phyloP scores from a whole-genome alignment of 345 rosid species.

The Nasturtium officinale region DNA sequence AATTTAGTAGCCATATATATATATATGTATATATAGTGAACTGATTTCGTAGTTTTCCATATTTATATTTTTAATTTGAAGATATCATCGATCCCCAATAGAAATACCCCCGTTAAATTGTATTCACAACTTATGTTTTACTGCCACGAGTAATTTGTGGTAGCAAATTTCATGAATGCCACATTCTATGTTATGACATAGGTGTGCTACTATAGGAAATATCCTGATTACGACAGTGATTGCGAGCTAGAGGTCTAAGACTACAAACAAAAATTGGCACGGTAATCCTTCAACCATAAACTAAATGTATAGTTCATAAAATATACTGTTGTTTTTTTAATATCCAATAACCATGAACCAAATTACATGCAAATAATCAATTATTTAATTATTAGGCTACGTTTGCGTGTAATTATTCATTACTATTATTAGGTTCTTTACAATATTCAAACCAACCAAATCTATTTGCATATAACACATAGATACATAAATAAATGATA shows the following conservation, averaged over 20 bases:
- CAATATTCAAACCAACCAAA: conserved; percentile 32
- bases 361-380: background rate
- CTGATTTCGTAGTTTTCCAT: too few species aligned
- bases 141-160: background rate
- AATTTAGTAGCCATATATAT: too few species aligned
- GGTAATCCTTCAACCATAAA: background rate
- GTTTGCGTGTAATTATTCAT: conserved; percentile 25
- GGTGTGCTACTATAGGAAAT: background rate
- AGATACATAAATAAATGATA: background rate
- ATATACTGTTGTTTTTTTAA: background rate
- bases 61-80: too few species aligned
- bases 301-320: background rate
- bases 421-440: conserved; percentile 7
- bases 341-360: background rate
- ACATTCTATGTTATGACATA: background rate
- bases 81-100: too few species aligned
- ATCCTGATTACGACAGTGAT: background rate
- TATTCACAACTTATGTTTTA: too few species aligned
- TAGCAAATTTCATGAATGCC: background rate
- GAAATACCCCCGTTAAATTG: too few species aligned
- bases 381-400: background rate
- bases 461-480: conserved; percentile 29
- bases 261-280: background rate
- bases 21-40: too few species aligned
- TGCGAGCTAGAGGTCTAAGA: background rate